These are phyloP conservation scores for Polytolypa hystricis DNA, from an alignment of 2,329 filamentous ascomycete species.

Conservation along the genomic window DNA sequence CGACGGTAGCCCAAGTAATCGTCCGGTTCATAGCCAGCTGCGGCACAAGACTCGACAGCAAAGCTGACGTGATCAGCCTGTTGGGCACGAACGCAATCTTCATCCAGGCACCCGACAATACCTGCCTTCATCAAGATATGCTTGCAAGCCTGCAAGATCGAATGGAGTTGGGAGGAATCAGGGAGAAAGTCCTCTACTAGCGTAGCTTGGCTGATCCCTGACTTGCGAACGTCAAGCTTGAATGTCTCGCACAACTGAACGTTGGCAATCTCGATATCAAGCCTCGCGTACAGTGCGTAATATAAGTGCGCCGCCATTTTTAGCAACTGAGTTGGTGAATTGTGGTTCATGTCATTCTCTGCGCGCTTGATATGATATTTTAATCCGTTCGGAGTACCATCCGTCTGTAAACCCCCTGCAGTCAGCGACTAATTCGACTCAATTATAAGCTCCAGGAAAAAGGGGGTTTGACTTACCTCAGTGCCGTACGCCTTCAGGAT, in stretches of 20 bases:
- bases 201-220: conserved; percentile 11
- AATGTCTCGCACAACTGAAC: conserved; percentile 26
- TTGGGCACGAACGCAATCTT: conserved; percentile 18
- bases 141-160: conserved; percentile 25
- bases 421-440: no score
- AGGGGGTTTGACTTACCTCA: conserved; percentile 18
- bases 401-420: no score
- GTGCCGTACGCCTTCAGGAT: conserved; percentile 23
- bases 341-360: conserved; percentile 20
- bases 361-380: conserved; percentile 21
- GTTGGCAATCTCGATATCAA: conserved; percentile 27
- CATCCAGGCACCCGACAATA: conserved; percentile 19
- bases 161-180: conserved; percentile 23
- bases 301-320: conserved; percentile 26
- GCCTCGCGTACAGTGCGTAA: conserved; percentile 25
- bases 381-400: conserved; percentile 19
- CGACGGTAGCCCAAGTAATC: conserved; percentile 22
- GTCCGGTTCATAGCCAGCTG: conserved; percentile 11
- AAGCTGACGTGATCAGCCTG: conserved; percentile 21
- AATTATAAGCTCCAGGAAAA: no score
- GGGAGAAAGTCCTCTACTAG: conserved; percentile 16
- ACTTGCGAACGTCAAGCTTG: conserved; percentile 15
- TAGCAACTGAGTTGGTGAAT: conserved; percentile 21
- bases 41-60: conserved; percentile 12
- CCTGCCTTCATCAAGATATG: conserved; percentile 19